Evolutionary conservation across 108 stramenopile genomes (phyloP), one percentile per base, ranked within the genome.

Genomic region (Epipyxis sp.): DNA sequence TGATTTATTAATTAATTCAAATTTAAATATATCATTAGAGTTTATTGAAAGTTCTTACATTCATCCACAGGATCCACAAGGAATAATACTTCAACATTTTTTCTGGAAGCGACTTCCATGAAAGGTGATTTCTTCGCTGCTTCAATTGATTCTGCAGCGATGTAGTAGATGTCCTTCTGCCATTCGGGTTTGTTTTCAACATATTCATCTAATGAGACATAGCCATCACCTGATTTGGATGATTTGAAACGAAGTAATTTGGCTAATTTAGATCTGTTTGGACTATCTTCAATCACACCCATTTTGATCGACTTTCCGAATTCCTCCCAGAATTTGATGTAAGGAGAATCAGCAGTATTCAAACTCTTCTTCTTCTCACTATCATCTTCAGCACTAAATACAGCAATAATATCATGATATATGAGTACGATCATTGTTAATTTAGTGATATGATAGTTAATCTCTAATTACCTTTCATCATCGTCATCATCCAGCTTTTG

Each of bases 121-220:
- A 98, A 98, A 3, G 94, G 95, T 27, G 92, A 93, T 78, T 92
- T 85, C 74, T 91, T 82, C 39, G 88, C 84, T 76, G 93, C 94
- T 72, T 82, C 85, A 50, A 90, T 86, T 71, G 81, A 82, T 76
- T 92, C 90, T 44, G 95, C 98, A 1, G 95, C 94, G 76, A 97
- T 82, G 82, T 89, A 92, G 88, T 92, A 99, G 71, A 99, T 99
- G 57, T 94, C 90, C 78, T 94, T 91, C 82, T 99, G 98, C 96
- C 96, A 98, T 1, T 97, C 96, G 85, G 94, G 93, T 95, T 96
- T 98, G 80, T 90, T 87, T 34, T 81, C 88, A 10, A 97, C 88
- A 86, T 99, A 99, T 46, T 91, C 87, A 69, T 94, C 91, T 59
- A 98, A 80, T 61, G 90, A 92, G 25, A 83, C 80, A 78, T 83